Percentiles rank a stretch among this genome's conserved stretches.
Evolutionary conservation across 345 rosid genomes (phyloP).

Genomic region (Murraya koenigii): DNA sequence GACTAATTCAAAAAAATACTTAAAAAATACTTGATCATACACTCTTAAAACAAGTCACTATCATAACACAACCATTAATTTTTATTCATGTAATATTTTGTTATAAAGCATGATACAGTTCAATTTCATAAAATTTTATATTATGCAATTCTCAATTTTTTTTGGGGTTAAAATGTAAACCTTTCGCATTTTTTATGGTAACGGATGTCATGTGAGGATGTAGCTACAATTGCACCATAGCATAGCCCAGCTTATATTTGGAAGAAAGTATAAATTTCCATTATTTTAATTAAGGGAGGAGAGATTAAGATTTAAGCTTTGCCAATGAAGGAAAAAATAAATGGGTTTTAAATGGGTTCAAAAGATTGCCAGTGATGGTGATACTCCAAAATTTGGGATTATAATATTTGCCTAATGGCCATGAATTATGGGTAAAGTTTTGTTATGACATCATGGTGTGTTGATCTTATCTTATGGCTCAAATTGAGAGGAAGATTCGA

Average conservation of each 20-base stretch:
- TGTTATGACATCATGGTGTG: slow-evolving; percentile 29
- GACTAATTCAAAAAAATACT: too few species aligned
- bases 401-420: background rate
- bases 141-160: too few species aligned
- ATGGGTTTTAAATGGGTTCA: background rate
- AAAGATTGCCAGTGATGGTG: slow-evolving; percentile 16
- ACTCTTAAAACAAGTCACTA: fast-evolving
- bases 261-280: background rate
- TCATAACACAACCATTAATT: too few species aligned
- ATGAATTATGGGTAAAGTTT: slow-evolving; percentile 29
- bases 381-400: slow-evolving; percentile 8
- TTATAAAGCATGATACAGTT: too few species aligned
- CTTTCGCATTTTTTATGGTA: too few species aligned
- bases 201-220: too few species aligned
- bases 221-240: too few species aligned
- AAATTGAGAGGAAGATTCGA: slow-evolving; percentile 5
- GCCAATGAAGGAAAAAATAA: slow-evolving; percentile 1
- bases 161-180: too few species aligned
- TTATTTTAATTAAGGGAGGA: background rate
- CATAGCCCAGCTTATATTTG: too few species aligned
- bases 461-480: slow-evolving; percentile 22
- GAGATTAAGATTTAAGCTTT: slow-evolving; percentile 25
- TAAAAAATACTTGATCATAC: fast-evolving
- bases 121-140: too few species aligned
- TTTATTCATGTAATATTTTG: too few species aligned